Evolutionary conservation across 108 stramenopile genomes (phyloP).

Genomic region (Cyclotella cryptica): DNA sequence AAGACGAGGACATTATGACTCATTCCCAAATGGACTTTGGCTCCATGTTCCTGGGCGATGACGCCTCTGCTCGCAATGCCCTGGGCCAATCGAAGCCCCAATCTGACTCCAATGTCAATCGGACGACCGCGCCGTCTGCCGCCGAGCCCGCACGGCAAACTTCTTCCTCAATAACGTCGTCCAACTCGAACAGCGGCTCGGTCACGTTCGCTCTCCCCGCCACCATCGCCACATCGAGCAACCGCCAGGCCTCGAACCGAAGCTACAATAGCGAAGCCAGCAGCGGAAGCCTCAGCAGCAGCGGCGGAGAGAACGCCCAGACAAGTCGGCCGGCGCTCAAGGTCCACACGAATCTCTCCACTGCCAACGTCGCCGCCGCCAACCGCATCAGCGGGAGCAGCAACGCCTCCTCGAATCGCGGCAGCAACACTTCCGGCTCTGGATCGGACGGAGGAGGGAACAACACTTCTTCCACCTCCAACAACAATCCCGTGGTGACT

Average conservation of each 20-base stretch:
- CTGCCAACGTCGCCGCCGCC: background rate
- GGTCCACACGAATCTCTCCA: background rate
- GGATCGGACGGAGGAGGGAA: slow-evolving; percentile 8
- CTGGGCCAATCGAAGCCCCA: too few relatives aligned
- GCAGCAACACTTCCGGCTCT: slow-evolving; percentile 4
- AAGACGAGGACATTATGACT: background rate
- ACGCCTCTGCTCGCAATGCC: background rate
- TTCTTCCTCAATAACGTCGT: slow-evolving; percentile 7
- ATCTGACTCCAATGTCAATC: background rate
- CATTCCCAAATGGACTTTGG: background rate
- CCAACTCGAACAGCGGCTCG: slow-evolving; percentile 16
- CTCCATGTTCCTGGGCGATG: slow-evolving; percentile 1
- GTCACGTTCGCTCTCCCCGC: slow-evolving; percentile 11
- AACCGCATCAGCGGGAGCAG: background rate
- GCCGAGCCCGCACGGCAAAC: slow-evolving; percentile 1
- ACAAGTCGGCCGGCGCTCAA: background rate
- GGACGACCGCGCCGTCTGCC: background rate
- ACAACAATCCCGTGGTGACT: slow-evolving; percentile 22
- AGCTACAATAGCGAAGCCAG: slow-evolving; percentile 2
- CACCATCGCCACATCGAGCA: background rate
- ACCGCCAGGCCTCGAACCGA: background rate
- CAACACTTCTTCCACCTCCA: slow-evolving; percentile 18
- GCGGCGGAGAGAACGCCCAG: background rate
- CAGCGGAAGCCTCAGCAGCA: slow-evolving; percentile 22
- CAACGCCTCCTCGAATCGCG: background rate